Percentiles rank a stretch among this genome's conserved stretches.
Evolutionary conservation across 2,329 filamentous ascomycete genomes (phyloP).

Genomic region (Celoporthe dispersa): DNA sequence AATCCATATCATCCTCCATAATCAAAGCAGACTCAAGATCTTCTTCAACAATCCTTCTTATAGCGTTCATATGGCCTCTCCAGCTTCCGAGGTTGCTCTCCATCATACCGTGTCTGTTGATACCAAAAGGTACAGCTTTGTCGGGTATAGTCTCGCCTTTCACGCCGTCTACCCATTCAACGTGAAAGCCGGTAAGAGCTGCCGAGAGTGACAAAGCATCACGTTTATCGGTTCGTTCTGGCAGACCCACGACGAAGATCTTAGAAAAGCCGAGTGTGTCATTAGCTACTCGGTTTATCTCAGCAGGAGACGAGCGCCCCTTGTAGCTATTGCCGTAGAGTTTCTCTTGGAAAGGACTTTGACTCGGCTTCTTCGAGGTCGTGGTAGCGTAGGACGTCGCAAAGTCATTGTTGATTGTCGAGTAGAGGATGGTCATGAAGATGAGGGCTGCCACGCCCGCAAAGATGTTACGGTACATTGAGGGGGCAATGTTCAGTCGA

Average conservation of each 20-base stretch:
- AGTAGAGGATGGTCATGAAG: constrained; percentile 3
- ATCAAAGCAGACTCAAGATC: constrained; percentile 46
- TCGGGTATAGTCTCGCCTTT: constrained; percentile 43
- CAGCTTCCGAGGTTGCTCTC: constrained; percentile 42
- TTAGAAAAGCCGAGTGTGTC: constrained; percentile 38
- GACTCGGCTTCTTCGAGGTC: too few relatives aligned
- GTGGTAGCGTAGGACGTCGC: background rate
- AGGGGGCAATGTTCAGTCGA: background rate
- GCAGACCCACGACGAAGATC: constrained; percentile 54
- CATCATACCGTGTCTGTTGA: constrained; percentile 39
- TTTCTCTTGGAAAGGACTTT: background rate
- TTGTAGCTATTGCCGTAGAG: constrained; percentile 29
- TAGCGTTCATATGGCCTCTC: constrained; percentile 47
- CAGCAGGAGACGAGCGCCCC: constrained; percentile 26
- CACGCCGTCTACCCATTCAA: constrained; percentile 53
- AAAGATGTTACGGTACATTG: constrained; percentile 11
- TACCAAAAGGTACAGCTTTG: constrained; percentile 41
- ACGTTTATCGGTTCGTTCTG: constrained; percentile 54
- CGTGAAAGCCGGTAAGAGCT: constrained; percentile 47
- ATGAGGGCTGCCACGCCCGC: background rate
- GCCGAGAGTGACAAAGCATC: constrained; percentile 54
- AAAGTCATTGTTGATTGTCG: background rate
- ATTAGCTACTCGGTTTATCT: constrained; percentile 35
- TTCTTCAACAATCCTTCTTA: constrained; percentile 42
- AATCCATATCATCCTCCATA: constrained; percentile 53